phyloP scores from a whole-genome alignment of 441 rosid species.

The Daphne laureola region DNA sequence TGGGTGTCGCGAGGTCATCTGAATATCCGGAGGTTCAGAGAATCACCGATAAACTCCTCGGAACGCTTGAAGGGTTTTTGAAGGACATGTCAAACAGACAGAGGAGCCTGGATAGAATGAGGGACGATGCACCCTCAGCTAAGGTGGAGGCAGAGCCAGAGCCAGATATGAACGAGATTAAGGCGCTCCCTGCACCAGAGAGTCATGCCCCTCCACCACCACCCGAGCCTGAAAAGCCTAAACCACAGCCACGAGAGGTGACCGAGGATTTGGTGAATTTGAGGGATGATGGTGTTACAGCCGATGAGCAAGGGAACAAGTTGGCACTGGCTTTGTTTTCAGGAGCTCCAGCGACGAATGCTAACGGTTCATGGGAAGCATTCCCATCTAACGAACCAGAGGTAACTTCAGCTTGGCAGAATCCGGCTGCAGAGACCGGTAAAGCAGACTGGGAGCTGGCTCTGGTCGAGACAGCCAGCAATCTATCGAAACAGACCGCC shows the following conservation, averaged over 20 bases:
- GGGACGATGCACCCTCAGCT: conserved; percentile 24
- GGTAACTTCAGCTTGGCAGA: conserved; percentile 78
- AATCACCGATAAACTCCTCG: conserved; percentile 43
- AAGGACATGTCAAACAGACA: conserved; percentile 36
- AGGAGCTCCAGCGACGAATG: conserved; percentile 25
- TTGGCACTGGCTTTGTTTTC: conserved; percentile 51
- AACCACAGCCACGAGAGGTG: conserved; percentile 24
- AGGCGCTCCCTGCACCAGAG: conserved; percentile 57
- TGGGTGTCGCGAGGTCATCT: conserved; percentile 47
- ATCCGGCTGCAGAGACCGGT: conserved; percentile 61
- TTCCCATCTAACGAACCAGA: conserved; percentile 32
- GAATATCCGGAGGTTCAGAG: conserved; percentile 56
- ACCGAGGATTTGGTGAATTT: conserved; percentile 45
- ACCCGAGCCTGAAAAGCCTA: conserved; percentile 20
- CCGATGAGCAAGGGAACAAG: conserved; percentile 56
- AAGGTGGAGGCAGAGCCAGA: conserved; percentile 28
- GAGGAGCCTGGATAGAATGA: conserved; percentile 40
- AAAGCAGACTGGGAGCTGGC: conserved; percentile 71
- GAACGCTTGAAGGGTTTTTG: conserved; percentile 42
- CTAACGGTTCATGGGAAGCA: conserved; percentile 51
- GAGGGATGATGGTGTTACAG: conserved; percentile 36
- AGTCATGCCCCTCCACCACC: conserved; percentile 26
- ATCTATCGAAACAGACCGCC: conserved; percentile 56
- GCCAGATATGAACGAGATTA: conserved; percentile 39
- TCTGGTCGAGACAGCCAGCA: conserved; percentile 50